phyloP scores from a whole-genome alignment of 352 stramenopile species.

The Phytophthora macrochlamydospora region DNA sequence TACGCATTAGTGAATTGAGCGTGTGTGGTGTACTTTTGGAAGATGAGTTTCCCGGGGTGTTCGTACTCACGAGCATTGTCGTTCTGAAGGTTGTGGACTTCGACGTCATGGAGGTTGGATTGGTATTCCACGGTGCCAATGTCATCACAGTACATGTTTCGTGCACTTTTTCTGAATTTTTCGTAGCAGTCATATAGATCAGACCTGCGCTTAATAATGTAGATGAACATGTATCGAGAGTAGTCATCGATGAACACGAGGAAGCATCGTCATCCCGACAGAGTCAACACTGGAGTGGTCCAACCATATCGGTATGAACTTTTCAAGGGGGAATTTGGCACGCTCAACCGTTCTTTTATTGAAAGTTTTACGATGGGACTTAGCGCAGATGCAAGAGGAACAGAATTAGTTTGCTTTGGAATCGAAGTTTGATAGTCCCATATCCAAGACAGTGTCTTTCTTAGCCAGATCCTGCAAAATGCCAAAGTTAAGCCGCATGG shows the following conservation, averaged over 20 bases:
- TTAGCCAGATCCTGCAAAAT: constrained; percentile 6
- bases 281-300: constrained; percentile 11
- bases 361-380: constrained; percentile 16
- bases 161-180: constrained; percentile 19
- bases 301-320: constrained; percentile 20
- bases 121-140: constrained; percentile 3
- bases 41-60: constrained; percentile 13
- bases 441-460: not conserved
- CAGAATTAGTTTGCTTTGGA: constrained; percentile 11
- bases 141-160: constrained; percentile 9
- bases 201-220: constrained; percentile 14
- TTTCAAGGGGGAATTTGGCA: constrained; percentile 14
- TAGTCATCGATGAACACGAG: constrained; percentile 27
- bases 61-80: constrained; percentile 23
- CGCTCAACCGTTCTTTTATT: constrained; percentile 22
- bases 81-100: constrained; percentile 13
- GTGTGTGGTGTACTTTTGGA: constrained; percentile 14
- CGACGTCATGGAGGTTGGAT: not conserved
- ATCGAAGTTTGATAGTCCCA: constrained; percentile 9
- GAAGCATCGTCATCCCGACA: constrained; percentile 20
- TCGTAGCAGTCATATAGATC: constrained; percentile 23
- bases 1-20: constrained; percentile 20
- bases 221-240: constrained; percentile 20
- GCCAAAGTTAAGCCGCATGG: constrained; percentile 6
- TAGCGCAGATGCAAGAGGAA: constrained; percentile 14